A percentile compares a stretch with the other conserved stretches of the same genome.
These are phyloP conservation scores for Phytopythium aichiense DNA, from an alignment of 352 stramenopile genomes.

Conservation along the genomic window DNA sequence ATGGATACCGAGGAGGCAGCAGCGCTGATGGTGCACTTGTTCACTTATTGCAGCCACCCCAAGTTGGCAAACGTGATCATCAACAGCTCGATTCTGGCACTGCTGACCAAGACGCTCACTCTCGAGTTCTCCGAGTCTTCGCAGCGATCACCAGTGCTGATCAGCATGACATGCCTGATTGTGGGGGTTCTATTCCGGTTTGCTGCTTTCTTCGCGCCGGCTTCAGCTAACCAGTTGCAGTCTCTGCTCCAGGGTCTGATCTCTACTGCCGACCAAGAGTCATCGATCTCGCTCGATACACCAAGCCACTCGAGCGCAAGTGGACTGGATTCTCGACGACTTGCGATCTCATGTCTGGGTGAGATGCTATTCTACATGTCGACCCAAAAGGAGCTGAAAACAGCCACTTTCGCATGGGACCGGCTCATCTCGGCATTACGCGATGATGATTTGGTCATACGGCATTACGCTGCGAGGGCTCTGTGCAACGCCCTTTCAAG, in stretches of 20 bases:
- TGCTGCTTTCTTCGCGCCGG: constrained; percentile 62
- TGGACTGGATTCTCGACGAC: constrained; percentile 15
- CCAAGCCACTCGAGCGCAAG: not conserved
- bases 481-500: constrained; percentile 68
- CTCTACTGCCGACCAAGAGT: constrained; percentile 11
- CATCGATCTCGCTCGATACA: no score
- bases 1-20: constrained; percentile 29
- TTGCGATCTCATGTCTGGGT: constrained; percentile 53
- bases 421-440: constrained; percentile 36
- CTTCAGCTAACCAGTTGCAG: constrained; percentile 54
- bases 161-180: constrained; percentile 49
- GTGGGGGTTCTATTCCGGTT: constrained; percentile 68
- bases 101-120: constrained; percentile 53
- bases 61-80: constrained; percentile 78
- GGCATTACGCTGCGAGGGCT: constrained; percentile 56
- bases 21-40: constrained; percentile 58
- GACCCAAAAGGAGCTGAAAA: constrained; percentile 42
- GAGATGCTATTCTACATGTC: constrained; percentile 75
- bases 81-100: constrained; percentile 71
- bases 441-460: constrained; percentile 29
- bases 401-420: constrained; percentile 26
- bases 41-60: constrained; percentile 40
- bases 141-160: constrained; percentile 8
- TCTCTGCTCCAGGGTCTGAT: constrained; percentile 35
- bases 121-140: constrained; percentile 12